Percentiles rank a stretch among this genome's conserved stretches.
These are phyloP conservation scores for Sarocladiaceae sp. DNA, from an alignment of 2,329 filamentous ascomycete species.

Conservation along the genomic window DNA sequence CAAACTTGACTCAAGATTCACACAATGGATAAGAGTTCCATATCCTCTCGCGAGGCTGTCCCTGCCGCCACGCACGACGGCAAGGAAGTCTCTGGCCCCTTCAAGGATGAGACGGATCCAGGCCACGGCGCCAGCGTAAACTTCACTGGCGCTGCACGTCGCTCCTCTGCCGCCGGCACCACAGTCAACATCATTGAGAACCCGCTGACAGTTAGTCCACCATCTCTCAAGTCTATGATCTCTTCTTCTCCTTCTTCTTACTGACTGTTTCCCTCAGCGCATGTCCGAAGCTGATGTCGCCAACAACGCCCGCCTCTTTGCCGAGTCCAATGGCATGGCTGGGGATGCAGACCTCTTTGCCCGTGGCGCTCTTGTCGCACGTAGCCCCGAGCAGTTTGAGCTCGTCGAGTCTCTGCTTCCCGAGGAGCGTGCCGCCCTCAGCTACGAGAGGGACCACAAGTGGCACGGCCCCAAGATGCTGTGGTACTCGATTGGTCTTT, in stretches of 20 bases:
- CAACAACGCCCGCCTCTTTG: slow-evolving; percentile 43
- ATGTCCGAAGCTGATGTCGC: slow-evolving; percentile 19
- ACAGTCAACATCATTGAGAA: slow-evolving; percentile 10
- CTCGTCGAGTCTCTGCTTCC: slow-evolving; percentile 21
- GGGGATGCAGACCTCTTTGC: slow-evolving; percentile 38
- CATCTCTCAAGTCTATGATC: too few species aligned
- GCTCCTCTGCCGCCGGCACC: slow-evolving; percentile 6
- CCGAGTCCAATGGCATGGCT: slow-evolving; percentile 38
- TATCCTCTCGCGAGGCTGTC: background rate
- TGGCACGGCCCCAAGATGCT: slow-evolving; percentile 45
- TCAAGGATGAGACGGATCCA: slow-evolving; percentile 4
- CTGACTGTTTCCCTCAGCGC: slow-evolving; percentile 12
- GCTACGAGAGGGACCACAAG: slow-evolving; percentile 48
- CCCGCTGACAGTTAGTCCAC: slow-evolving; percentile 8
- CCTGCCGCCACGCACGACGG: slow-evolving; percentile 4
- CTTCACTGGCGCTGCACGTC: slow-evolving; percentile 4
- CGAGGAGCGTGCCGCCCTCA: slow-evolving; percentile 27
- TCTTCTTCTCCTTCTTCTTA: background rate
- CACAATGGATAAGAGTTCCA: slow-evolving; percentile 2
- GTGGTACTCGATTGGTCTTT: slow-evolving; percentile 41
- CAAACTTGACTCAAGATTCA: too few species aligned
- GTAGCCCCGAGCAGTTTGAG: slow-evolving; percentile 21
- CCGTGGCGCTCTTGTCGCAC: slow-evolving; percentile 31
- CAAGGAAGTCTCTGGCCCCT: background rate
- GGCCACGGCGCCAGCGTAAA: background rate